Conservation (phyloP, 768 basidiomycete genomes). For the Tulasnella sp. region DNA sequence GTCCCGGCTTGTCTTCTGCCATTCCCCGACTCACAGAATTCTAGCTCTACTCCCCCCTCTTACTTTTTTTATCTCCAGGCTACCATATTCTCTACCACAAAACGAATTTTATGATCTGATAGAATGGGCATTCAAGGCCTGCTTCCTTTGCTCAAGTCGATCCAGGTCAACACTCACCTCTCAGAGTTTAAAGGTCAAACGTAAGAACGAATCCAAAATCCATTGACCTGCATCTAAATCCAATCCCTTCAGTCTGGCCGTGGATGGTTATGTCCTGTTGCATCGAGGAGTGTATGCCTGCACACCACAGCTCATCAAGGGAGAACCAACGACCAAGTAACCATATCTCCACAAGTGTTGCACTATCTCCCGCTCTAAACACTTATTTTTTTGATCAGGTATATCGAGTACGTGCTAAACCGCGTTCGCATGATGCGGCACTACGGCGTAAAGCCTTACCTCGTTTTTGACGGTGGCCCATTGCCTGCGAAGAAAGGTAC, state of each 20-base stretch:
- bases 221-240: not conserved
- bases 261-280: slow-evolving; percentile 95
- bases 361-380: not conserved
- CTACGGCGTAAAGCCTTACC: slow-evolving; percentile 77
- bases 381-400: slow-evolving; percentile 48
- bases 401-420: slow-evolving; percentile 95
- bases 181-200: slow-evolving; percentile 80
- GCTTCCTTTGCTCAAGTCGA: slow-evolving; percentile 83
- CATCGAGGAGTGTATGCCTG: slow-evolving; percentile 87
- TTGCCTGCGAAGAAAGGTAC: slow-evolving; percentile 92
- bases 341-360: slow-evolving; percentile 32
- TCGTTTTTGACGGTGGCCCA: slow-evolving; percentile 96
- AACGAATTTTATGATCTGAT: not conserved
- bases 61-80: not conserved
- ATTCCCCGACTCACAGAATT: not conserved
- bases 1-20: not conserved
- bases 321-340: slow-evolving; percentile 77
- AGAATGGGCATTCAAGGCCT: slow-evolving; percentile 90
- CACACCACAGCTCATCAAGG: slow-evolving; percentile 83
- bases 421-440: slow-evolving; percentile 81
- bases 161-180: slow-evolving; percentile 72
- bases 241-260: slow-evolving; percentile 51
- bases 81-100: not conserved
- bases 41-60: not conserved
- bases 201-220: slow-evolving; percentile 31